phyloP scores from a whole-genome alignment of 1,139 yeast species.

The Kodamaea ohmeri region DNA sequence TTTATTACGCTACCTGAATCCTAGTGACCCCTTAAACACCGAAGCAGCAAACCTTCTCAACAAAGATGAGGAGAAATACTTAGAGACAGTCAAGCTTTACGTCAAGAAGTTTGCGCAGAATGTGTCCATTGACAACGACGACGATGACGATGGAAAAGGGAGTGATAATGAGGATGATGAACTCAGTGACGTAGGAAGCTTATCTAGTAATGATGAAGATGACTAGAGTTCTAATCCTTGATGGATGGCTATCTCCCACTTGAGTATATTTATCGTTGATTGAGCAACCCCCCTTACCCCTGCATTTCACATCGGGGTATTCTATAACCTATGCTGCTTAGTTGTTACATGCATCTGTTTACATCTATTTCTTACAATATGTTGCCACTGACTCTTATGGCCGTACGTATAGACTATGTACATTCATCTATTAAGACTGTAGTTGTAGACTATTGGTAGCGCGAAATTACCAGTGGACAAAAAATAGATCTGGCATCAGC shows the following conservation, averaged over 20 bases:
- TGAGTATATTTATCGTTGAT: too few species aligned
- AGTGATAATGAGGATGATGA: slow-evolving; percentile 41
- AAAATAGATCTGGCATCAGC: too few species aligned
- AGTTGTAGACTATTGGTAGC: slow-evolving; percentile 2
- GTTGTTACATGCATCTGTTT: too few species aligned
- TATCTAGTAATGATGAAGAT: slow-evolving; percentile 48
- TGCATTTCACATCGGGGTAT: background rate
- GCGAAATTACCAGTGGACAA: too few species aligned
- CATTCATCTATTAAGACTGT: too few species aligned
- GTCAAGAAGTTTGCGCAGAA: slow-evolving; percentile 68
- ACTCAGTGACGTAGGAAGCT: slow-evolving; percentile 48
- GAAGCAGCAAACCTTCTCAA: slow-evolving; percentile 85
- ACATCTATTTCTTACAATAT: too few species aligned
- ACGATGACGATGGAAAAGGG: slow-evolving; percentile 40
- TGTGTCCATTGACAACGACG: slow-evolving; percentile 33
- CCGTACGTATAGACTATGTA: slow-evolving; percentile 9
- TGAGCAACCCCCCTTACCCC: background rate
- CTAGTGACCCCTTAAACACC: slow-evolving; percentile 89
- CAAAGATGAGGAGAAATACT: slow-evolving; percentile 66
- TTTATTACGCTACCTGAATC: slow-evolving; percentile 85
- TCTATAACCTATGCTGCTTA: too few species aligned
- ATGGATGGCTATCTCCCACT: background rate
- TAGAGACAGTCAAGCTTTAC: slow-evolving; percentile 67
- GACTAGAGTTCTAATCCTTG: slow-evolving; percentile 11
- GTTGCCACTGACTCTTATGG: too few species aligned